A percentile compares a stretch with the other conserved stretches of the same genome.
These are phyloP conservation scores for Musa beccarii DNA, from an alignment of 176 grass and related monocot genomes.

Conservation along the genomic window DNA sequence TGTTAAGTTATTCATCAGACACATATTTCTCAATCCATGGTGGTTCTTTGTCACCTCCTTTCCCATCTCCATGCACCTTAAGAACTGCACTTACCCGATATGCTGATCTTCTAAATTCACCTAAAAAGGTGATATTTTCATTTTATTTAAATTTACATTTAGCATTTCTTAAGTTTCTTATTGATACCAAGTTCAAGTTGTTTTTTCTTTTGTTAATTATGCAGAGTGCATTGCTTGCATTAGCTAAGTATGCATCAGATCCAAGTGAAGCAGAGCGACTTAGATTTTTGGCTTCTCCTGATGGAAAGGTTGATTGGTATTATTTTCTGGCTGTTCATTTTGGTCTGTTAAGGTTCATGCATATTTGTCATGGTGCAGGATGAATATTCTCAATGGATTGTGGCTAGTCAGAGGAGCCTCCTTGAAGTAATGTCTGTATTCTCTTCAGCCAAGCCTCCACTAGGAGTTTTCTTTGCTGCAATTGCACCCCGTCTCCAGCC, in stretches of 20 bases:
- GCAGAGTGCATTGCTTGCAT: slow-evolving; percentile 64
- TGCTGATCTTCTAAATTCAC: slow-evolving; percentile 91
- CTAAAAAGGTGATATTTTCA: slow-evolving; percentile 61
- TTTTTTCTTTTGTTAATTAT: slow-evolving; percentile 15
- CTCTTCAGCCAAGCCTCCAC: slow-evolving; percentile 74
- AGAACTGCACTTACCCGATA: slow-evolving; percentile 76
- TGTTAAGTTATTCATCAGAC: slow-evolving; percentile 61
- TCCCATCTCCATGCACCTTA: slow-evolving; percentile 60
- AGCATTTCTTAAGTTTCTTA: slow-evolving; percentile 1
- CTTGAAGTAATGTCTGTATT: slow-evolving; percentile 80
- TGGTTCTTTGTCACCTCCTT: slow-evolving; percentile 67
- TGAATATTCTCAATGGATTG: slow-evolving; percentile 95
- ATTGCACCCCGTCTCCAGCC: slow-evolving; percentile 77
- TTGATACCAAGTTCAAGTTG: not conserved
- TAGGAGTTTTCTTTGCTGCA: slow-evolving; percentile 92
- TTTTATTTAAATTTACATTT: slow-evolving; percentile 1
- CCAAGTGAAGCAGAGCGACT: slow-evolving; percentile 52
- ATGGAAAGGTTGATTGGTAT: slow-evolving; percentile 63
- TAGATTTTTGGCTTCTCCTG: slow-evolving; percentile 69
- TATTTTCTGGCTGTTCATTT: not conserved
- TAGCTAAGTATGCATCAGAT: slow-evolving; percentile 73
- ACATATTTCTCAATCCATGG: slow-evolving; percentile 78
- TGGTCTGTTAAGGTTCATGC: no score
- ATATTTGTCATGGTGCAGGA: slow-evolving; percentile 40
- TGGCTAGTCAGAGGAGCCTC: slow-evolving; percentile 70